Evolutionary conservation across 345 rosid genomes (phyloP), one percentile per base, ranked within the genome.

Genomic region (Laguncularia racemosa): DNA sequence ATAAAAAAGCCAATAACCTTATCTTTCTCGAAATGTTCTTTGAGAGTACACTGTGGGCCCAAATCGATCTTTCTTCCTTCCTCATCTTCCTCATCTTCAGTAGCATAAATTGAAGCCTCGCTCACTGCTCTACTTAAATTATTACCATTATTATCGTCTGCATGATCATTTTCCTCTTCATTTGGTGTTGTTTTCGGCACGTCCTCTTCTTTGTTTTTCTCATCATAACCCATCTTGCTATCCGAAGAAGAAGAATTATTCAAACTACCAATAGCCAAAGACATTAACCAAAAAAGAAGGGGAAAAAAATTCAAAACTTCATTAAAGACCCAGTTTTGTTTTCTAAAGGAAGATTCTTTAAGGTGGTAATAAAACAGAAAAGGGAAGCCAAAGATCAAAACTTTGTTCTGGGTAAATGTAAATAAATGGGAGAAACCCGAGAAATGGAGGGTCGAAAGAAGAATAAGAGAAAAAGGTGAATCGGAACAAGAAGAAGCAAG

Each of bases 21-120:
- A 53, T 85, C 91, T 68, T 78, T 85, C 69, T 85, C 84, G 16
- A 85, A 48, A 47, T 85, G 88, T 68, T 82, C 85, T 68, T 81
- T 84, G 55, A 85, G 78, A 11, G 84, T 59, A 73, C 20, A 80
- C 63, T 80, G 84, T 64, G 91, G 91, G 28, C 91, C 91, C 66
- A 84, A 54, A 50, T 75, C 80, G 65, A 79, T 68, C 73, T 71
- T 74, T 62, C 77, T 73, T 3, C 70, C 83, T 14, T 76, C 76
- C 0, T 74, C 77, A 2, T 75, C 76, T 1, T 81, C 85, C 46
- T 83, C 89, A 14, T 83, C 84, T 46, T 81, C 87, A 26, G 87
- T 69, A 40, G 65, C 73, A 56, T 53, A 52, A 50, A 73, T 57
- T 38, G 86, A 73, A 58, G 55, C 61, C 61, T 78, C 83, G 47